Evolutionary conservation across 306 rosid genomes (phyloP), one percentile per base, ranked within the genome.

Genomic region (Medicago ruthenica): DNA sequence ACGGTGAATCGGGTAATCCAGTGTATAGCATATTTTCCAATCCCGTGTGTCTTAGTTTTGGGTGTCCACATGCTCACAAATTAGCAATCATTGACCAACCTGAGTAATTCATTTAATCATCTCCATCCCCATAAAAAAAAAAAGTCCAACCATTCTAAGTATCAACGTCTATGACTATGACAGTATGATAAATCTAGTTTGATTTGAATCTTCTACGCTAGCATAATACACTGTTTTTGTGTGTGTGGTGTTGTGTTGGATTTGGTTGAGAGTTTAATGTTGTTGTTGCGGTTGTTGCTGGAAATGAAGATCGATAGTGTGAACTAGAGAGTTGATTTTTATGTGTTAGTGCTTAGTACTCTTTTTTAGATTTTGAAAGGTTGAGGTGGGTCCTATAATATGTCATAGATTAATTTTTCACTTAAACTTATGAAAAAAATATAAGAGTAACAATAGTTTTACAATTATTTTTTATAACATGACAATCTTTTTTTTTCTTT

Each of bases 161-260:
- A 27, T 27, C 1, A 27, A 27, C 31, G 31, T 27, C 31, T 27
- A 27, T 27, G 31, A 27, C 31, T 3, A 27, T 27, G 31, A 27
- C 31, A 27, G 4, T 27, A 27, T 62, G 90, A 16, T 37, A 76
- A 77, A 3, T 91, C 74, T 2, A 85, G n/a, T n/a, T n/a, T n/a
- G 86, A 24, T 81, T 77, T 82, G 90, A 96, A 96, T 31, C 93
- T 87, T 67, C 99, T 88, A 20, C 77, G 88, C 87, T 86, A 92
- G 79, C 99, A 96, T 87, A 96, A 92, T 40, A 18, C 3, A 12
- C 9, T 66, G 17, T 64, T 34, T 27, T 7, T 36, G 27, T 36
- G 39, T 15, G 37, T 36, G 31, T 27, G 31, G 31, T 27, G 4
- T 27, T 34, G 21, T 8, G 59, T 55, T 55, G 62, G 34, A 3